A percentile compares a stretch with the other conserved stretches of the same genome.
Evolutionary conservation across 1,284 basidiomycete genomes (phyloP).

Genomic region (Marasmius sp.): DNA sequence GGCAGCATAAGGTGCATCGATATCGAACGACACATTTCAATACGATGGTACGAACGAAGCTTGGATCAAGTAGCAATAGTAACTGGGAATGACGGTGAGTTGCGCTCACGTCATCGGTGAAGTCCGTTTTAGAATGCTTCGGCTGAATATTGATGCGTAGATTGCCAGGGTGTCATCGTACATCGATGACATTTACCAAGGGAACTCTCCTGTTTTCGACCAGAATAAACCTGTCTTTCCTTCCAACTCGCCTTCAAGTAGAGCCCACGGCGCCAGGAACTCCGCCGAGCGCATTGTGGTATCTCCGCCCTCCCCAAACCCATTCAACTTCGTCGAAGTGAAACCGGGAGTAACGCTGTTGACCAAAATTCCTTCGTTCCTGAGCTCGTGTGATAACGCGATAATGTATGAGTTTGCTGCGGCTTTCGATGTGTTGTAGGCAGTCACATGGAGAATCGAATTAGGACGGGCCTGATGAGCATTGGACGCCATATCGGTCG

Average conservation of each 20-base stretch:
- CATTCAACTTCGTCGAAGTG: slow-evolving; percentile 42
- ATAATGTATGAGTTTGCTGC: slow-evolving; percentile 17
- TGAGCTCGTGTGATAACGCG: slow-evolving; percentile 14
- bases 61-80: too few relatives aligned
- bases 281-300: slow-evolving; percentile 33
- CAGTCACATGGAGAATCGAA: slow-evolving; percentile 9
- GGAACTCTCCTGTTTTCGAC: not conserved
- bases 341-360: slow-evolving; percentile 40
- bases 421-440: slow-evolving; percentile 19
- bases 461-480: slow-evolving; percentile 11
- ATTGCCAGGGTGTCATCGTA: too few relatives aligned
- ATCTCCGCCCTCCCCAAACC: slow-evolving; percentile 35
- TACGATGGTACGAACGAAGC: too few relatives aligned
- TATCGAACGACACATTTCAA: too few relatives aligned
- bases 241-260: slow-evolving; percentile 36
- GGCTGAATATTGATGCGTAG: too few relatives aligned
- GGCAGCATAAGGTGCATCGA: too few relatives aligned
- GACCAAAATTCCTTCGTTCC: slow-evolving; percentile 27
- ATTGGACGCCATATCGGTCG: slow-evolving; percentile 61
- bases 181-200: not conserved
- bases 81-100: too few relatives aligned
- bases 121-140: too few relatives aligned
- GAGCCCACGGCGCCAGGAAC: slow-evolving; percentile 33
- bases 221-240: slow-evolving; percentile 5
- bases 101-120: too few relatives aligned